A percentile compares a stretch with the other conserved stretches of the same genome.
Evolutionary conservation across 495 filamentous ascomycete species (phyloP).

Genomic region (Pseudotulostoma volvatum): DNA sequence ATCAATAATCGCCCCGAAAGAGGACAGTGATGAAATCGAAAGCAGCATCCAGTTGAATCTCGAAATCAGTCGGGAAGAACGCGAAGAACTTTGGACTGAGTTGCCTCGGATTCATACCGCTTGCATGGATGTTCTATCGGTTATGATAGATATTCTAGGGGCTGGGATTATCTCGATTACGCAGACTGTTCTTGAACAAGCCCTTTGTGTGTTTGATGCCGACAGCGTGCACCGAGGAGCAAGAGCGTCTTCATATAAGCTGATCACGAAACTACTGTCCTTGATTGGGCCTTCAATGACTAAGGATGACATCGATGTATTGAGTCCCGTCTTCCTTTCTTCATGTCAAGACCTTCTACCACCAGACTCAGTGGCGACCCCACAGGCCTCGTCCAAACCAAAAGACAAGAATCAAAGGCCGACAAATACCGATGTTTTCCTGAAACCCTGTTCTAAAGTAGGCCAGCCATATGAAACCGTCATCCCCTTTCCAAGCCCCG

Average conservation of each 20-base stretch:
- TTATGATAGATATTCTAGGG: slow-evolving; percentile 37
- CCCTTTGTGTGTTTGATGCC: slow-evolving; percentile 49
- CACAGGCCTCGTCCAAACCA: slow-evolving; percentile 13
- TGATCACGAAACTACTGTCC: slow-evolving; percentile 38
- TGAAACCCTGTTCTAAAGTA: slow-evolving; percentile 23
- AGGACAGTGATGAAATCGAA: slow-evolving; percentile 17
- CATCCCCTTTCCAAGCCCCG: slow-evolving; percentile 25
- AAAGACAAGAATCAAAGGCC: slow-evolving; percentile 21
- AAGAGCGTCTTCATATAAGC: slow-evolving; percentile 41
- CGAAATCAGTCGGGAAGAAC: slow-evolving; percentile 59
- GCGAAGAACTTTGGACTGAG: slow-evolving; percentile 51
- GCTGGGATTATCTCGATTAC: slow-evolving; percentile 35
- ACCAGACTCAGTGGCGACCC: slow-evolving; percentile 16
- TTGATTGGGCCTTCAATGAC: slow-evolving; percentile 46
- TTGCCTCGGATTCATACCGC: slow-evolving; percentile 60
- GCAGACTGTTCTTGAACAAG: slow-evolving; percentile 46
- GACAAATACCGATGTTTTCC: slow-evolving; percentile 39
- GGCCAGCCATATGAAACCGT: not conserved
- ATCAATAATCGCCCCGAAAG: slow-evolving; percentile 42
- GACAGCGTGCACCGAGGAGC: slow-evolving; percentile 40
- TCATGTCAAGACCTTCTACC: slow-evolving; percentile 50
- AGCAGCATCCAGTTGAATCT: slow-evolving; percentile 37
- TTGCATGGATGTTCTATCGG: slow-evolving; percentile 39
- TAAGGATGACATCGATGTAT: slow-evolving; percentile 40
- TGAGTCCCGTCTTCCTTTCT: slow-evolving; percentile 38